Evolutionary conservation across 2,329 filamentous ascomycete genomes (phyloP).

Genomic region (Talaromyces sp.): DNA sequence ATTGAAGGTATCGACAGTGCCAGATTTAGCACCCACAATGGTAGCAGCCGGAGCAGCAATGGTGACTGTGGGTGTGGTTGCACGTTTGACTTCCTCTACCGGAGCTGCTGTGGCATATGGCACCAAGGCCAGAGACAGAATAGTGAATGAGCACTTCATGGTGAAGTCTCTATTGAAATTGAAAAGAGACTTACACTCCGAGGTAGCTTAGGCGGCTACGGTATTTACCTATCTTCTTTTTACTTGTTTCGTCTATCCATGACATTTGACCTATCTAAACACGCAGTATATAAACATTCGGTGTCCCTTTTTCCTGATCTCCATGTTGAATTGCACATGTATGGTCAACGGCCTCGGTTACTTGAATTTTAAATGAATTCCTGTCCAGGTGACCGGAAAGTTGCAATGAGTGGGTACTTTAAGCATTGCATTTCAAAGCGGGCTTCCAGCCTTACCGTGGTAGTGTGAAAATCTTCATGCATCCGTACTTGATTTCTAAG

Average conservation of each 20-base stretch:
- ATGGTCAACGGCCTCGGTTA: neutral
- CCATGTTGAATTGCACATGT: neutral
- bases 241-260: neutral
- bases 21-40: conserved; percentile 40
- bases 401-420: neutral
- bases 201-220: neutral
- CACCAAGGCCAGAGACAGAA: neutral
- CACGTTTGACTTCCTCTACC: neutral
- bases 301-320: neutral
- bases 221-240: neutral
- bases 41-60: conserved; percentile 47
- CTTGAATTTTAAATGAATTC: neutral
- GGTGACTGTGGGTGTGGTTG: conserved; percentile 1
- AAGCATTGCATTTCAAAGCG: neutral
- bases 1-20: conserved; percentile 63
- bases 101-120: neutral
- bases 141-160: neutral
- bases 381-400: neutral
- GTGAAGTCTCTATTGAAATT: neutral
- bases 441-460: neutral
- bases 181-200: neutral
- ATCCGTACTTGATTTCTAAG: neutral
- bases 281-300: neutral
- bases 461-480: neutral
- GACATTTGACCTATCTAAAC: neutral